These are phyloP conservation scores for Leccinum longicurvipes DNA, from an alignment of 768 basidiomycete species.

Conservation along the genomic window DNA sequence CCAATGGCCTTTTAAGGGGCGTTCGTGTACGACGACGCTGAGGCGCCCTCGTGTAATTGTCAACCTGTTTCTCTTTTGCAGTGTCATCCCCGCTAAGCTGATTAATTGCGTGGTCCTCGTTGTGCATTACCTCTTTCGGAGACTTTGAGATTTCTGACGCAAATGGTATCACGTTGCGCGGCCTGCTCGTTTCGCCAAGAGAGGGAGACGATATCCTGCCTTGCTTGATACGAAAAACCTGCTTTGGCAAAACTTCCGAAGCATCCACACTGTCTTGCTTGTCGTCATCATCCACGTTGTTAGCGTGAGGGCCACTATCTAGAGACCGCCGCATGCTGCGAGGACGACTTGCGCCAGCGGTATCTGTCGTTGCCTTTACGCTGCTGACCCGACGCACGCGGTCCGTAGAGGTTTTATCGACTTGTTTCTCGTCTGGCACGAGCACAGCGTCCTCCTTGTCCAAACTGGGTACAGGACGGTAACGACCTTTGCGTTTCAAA, in stretches of 20 bases:
- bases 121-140: neutral
- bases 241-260: neutral
- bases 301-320: neutral
- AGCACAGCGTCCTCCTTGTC: constrained; percentile 1
- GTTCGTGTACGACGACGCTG: constrained; percentile 13
- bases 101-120: neutral
- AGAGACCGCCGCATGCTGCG: neutral
- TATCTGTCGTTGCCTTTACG: neutral
- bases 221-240: neutral
- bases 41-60: constrained; percentile 19
- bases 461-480: neutral
- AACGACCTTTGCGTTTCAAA: constrained; percentile 13
- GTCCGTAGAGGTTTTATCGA: neutral
- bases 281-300: neutral
- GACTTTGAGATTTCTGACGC: neutral
- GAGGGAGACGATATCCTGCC: neutral
- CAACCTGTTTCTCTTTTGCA: neutral
- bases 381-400: constrained; percentile 1
- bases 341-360: neutral
- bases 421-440: neutral
- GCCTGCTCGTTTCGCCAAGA: neutral
- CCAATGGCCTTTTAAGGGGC: neutral
- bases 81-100: neutral
- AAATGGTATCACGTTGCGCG: constrained; percentile 11
- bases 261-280: neutral